Conservation (phyloP, 306 rosid species). For the Gastrolobium villosum region DNA sequence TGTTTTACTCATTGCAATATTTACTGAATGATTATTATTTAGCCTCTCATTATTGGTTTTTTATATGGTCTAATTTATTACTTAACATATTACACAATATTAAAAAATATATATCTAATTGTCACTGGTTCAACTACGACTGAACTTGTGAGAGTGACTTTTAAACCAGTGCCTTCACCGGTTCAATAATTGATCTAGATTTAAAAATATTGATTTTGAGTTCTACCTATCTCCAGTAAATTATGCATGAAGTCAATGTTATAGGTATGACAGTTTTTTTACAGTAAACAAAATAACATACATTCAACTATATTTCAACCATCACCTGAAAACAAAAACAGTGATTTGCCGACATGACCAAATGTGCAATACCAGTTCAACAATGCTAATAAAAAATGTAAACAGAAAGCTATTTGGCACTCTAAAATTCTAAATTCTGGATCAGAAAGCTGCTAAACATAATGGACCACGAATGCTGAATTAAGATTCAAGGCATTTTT, state of each 20-base stretch:
- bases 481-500: slow-evolving; percentile 31
- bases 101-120: too few relatives aligned
- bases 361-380: slow-evolving; percentile 1
- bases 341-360: background rate
- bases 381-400: slow-evolving; percentile 31
- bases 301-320: slow-evolving; percentile 10
- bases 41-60: background rate
- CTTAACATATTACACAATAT: too few relatives aligned
- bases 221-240: slow-evolving; percentile 12
- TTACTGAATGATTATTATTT: background rate
- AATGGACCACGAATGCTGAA: slow-evolving; percentile 14
- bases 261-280: background rate
- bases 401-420: slow-evolving; percentile 10
- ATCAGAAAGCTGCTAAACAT: slow-evolving; percentile 24
- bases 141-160: background rate
- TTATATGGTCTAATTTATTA: background rate
- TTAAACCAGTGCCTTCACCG: background rate
- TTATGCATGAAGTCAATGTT: slow-evolving; percentile 6
- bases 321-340: slow-evolving; percentile 18
- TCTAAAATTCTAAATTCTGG: slow-evolving; percentile 27
- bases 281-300: slow-evolving; percentile 3
- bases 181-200: slow-evolving; percentile 19
- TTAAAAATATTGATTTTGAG: background rate
- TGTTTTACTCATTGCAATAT: background rate
- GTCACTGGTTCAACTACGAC: background rate